A percentile compares a stretch with the other conserved stretches of the same genome.
Conservation (phyloP, 805 yeast genomes). For the Lipomyces mesembrius region DNA sequence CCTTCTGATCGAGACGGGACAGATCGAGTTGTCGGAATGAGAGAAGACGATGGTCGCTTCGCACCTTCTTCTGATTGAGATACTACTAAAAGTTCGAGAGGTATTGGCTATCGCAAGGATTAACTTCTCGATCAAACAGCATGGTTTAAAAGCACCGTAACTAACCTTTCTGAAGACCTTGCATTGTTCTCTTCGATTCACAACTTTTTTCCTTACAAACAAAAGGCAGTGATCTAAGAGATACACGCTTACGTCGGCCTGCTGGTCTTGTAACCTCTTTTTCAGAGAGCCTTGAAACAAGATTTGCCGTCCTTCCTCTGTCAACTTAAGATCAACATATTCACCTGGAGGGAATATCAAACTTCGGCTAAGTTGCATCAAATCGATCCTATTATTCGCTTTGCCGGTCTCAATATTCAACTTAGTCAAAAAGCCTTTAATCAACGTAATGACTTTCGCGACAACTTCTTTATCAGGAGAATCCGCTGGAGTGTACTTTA, state of each 20-base stretch:
- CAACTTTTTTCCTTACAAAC: slow-evolving; percentile 82
- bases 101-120: slow-evolving; percentile 43
- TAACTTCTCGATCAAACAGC: not conserved
- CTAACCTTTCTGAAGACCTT: slow-evolving; percentile 75
- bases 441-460: slow-evolving; percentile 71
- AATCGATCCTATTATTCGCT: slow-evolving; percentile 87
- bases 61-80: slow-evolving; percentile 80
- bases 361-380: slow-evolving; percentile 83
- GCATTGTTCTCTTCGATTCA: slow-evolving; percentile 87
- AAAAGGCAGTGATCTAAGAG: slow-evolving; percentile 85
- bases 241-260: slow-evolving; percentile 83
- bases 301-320: slow-evolving; percentile 78
- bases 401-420: slow-evolving; percentile 90
- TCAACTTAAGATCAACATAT: slow-evolving; percentile 80
- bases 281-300: slow-evolving; percentile 77
- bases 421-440: slow-evolving; percentile 73
- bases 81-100: slow-evolving; percentile 44
- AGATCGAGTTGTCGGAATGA: slow-evolving; percentile 39
- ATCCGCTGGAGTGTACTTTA: slow-evolving; percentile 79
- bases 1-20: slow-evolving; percentile 38
- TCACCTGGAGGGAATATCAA: slow-evolving; percentile 82
- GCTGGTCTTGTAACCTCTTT: slow-evolving; percentile 64
- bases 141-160: not conserved
- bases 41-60: slow-evolving; percentile 42
- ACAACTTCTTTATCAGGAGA: slow-evolving; percentile 73